Evolutionary conservation across 345 rosid genomes (phyloP).

Genomic region (Euphorbia peplus): DNA sequence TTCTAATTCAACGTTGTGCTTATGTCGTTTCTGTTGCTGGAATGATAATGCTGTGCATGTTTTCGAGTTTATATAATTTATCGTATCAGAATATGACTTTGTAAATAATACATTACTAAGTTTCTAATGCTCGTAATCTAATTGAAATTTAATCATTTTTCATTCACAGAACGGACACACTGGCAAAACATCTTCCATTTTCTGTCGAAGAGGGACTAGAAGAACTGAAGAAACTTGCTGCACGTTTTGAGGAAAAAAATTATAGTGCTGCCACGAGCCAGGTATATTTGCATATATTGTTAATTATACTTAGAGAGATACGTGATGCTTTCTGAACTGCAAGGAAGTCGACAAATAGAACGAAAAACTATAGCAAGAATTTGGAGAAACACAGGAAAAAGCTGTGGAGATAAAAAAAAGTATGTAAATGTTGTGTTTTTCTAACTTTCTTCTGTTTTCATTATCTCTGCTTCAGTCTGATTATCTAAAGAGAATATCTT

Average conservation of each 20-base stretch:
- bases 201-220: neutral
- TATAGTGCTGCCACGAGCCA: conserved; percentile 59
- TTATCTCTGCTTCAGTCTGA: conserved; percentile 51
- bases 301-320: too few relatives aligned
- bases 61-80: neutral
- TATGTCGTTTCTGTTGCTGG: too few relatives aligned
- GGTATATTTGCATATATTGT: too few relatives aligned
- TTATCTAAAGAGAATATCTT: conserved; percentile 72
- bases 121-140: neutral
- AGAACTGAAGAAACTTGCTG: conserved; percentile 1
- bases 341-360: neutral
- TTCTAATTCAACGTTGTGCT: neutral
- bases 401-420: neutral
- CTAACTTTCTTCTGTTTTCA: neutral
- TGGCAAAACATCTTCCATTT: neutral
- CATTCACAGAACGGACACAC: neutral
- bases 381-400: neutral
- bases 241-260: conserved; percentile 72
- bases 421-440: too few relatives aligned
- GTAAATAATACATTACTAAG: neutral
- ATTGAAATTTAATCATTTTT: neutral
- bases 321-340: neutral
- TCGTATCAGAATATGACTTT: neutral
- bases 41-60: neutral
- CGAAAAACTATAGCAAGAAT: neutral